Evolutionary conservation across 257 asterid species (phyloP).

Genomic region (Avicennia marina): DNA sequence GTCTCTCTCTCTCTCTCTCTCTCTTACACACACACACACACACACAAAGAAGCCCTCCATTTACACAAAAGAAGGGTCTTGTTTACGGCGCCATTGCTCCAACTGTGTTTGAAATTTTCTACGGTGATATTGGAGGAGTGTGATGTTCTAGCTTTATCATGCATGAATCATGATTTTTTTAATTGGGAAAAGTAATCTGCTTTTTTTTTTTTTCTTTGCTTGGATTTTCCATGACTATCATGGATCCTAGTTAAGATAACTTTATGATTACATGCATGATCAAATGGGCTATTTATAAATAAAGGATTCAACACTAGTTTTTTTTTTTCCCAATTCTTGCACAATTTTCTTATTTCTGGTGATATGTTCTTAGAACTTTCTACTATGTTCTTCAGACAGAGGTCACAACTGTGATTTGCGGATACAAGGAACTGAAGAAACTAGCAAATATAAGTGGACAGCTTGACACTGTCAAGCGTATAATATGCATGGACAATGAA

Average conservation of each 20-base stretch:
- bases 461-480: slow-evolving; percentile 80
- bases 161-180: not conserved
- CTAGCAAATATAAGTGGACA: slow-evolving; percentile 73
- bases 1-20: slow-evolving; percentile 32
- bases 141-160: not conserved
- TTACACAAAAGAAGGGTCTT: too few relatives aligned
- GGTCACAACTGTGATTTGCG: slow-evolving; percentile 95
- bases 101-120: not conserved
- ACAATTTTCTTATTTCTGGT: not conserved
- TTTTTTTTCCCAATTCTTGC: not conserved
- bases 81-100: not conserved
- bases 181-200: not conserved
- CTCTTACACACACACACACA: slow-evolving; percentile 5
- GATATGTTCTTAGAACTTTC: slow-evolving; percentile 3
- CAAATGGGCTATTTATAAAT: slow-evolving; percentile 9
- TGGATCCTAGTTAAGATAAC: slow-evolving; percentile 1
- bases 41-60: not conserved
- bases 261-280: too few relatives aligned
- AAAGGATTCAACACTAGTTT: not conserved
- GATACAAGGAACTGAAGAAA: slow-evolving; percentile 84
- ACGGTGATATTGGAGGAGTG: not conserved
- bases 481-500: slow-evolving; percentile 84
- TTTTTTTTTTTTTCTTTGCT: too few relatives aligned
- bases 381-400: slow-evolving; percentile 70
- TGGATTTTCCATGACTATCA: too few relatives aligned